Conservation (phyloP, 306 rosid species). For the Gynostemma pentaphyllum region DNA sequence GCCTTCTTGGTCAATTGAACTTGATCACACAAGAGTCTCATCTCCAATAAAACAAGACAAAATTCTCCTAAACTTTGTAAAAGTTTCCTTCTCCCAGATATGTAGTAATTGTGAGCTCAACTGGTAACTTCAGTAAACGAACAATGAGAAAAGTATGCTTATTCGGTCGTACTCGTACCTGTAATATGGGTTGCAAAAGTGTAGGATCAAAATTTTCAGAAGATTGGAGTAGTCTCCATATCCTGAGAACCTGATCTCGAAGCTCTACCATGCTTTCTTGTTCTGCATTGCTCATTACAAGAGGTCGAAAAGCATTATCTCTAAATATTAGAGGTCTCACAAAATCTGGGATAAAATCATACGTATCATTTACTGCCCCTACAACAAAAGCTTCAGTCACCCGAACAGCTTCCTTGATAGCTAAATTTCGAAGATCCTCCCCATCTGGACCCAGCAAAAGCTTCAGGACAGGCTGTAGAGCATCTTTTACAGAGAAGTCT, state of each 20-base stretch:
- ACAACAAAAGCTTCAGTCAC: conserved; percentile 72
- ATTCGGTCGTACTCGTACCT: conserved; percentile 32
- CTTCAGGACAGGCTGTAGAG: conserved; percentile 80
- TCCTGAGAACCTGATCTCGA: conserved; percentile 67
- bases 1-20: background rate
- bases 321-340: conserved; percentile 44
- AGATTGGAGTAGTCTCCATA: conserved; percentile 62
- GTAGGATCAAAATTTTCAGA: conserved; percentile 71
- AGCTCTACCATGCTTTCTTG: conserved; percentile 53
- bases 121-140: background rate
- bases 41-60: background rate
- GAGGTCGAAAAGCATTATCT: conserved; percentile 50
- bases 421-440: conserved; percentile 56
- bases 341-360: conserved; percentile 48
- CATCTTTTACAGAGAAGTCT: conserved; percentile 83
- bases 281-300: conserved; percentile 46
- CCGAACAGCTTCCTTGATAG: conserved; percentile 74
- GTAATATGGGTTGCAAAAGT: conserved; percentile 58
- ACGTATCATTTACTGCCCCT: conserved; percentile 46
- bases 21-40: background rate
- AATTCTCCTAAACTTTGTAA: background rate
- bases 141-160: conserved; percentile 6
- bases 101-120: background rate
- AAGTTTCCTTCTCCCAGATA: background rate
- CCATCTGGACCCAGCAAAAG: conserved; percentile 77